Conservation (phyloP, 2,329 filamentous ascomycete species). For the Colletotrichum spinosum region DNA sequence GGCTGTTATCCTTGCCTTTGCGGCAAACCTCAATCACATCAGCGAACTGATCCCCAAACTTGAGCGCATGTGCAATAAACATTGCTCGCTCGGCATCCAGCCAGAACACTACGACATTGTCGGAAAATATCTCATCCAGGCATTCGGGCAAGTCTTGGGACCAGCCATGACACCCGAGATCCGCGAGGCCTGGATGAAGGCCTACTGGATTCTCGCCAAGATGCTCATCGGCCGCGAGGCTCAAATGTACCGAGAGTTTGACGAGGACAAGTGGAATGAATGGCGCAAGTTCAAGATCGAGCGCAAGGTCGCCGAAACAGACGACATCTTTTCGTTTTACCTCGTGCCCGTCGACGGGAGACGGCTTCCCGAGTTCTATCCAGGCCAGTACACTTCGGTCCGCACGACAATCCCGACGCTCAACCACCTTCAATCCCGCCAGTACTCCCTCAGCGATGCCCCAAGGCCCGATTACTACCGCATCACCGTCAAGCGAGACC, state of each 20-base stretch:
- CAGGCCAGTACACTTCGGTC: slow-evolving; percentile 80
- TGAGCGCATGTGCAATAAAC: slow-evolving; percentile 76
- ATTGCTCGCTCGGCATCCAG: slow-evolving; percentile 75
- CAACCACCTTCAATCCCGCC: slow-evolving; percentile 72
- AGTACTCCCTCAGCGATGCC: slow-evolving; percentile 79
- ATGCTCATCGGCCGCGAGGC: slow-evolving; percentile 77
- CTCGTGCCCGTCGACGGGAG: slow-evolving; percentile 71
- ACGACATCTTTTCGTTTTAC: slow-evolving; percentile 78
- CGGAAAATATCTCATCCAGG: slow-evolving; percentile 74
- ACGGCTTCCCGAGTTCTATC: slow-evolving; percentile 71
- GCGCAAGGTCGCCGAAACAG: slow-evolving; percentile 73
- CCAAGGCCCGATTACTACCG: slow-evolving; percentile 73
- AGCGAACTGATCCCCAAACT: slow-evolving; percentile 65
- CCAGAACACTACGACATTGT: slow-evolving; percentile 79
- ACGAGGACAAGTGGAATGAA: slow-evolving; percentile 66
- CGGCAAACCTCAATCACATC: slow-evolving; percentile 75
- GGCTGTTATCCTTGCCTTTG: slow-evolving; percentile 72
- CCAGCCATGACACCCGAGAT: slow-evolving; percentile 73
- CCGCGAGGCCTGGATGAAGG: slow-evolving; percentile 75
- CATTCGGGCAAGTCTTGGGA: slow-evolving; percentile 76
- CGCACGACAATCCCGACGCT: slow-evolving; percentile 66
- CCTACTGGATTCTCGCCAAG: slow-evolving; percentile 79
- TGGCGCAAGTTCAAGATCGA: slow-evolving; percentile 77
- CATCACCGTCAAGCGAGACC: slow-evolving; percentile 77
- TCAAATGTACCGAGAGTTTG: slow-evolving; percentile 70